A percentile compares a stretch with the other conserved stretches of the same genome.
phyloP scores from a whole-genome alignment of 2,329 filamentous ascomycete genomes.

The Penicillium decumbens region DNA sequence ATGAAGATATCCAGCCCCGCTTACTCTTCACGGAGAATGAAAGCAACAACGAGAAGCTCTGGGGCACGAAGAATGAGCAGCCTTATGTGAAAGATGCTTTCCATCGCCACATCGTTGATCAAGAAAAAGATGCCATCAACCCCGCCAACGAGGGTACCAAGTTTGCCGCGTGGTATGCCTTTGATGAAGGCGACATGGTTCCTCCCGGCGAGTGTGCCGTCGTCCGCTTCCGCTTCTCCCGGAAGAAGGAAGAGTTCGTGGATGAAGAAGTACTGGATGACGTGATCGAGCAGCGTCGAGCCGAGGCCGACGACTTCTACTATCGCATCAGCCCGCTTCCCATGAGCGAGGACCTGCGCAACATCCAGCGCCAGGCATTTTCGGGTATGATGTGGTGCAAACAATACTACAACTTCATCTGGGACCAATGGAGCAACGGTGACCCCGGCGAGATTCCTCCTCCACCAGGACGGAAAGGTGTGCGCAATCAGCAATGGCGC shows the following conservation, averaged over 20 bases:
- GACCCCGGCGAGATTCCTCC: slow-evolving; percentile 85
- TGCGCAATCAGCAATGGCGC: slow-evolving; percentile 87
- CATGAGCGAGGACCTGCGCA: slow-evolving; percentile 88
- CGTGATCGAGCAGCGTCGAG: slow-evolving; percentile 74
- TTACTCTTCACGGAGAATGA: slow-evolving; percentile 95
- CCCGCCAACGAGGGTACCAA: slow-evolving; percentile 78
- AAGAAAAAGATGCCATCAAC: slow-evolving; percentile 75
- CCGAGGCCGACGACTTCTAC: slow-evolving; percentile 97
- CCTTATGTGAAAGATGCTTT: slow-evolving; percentile 94
- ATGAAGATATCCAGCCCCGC: slow-evolving; percentile 77
- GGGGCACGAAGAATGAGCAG: slow-evolving; percentile 70
- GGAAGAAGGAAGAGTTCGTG: slow-evolving; percentile 68
- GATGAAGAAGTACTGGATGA: slow-evolving; percentile 93
- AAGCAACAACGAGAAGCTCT: slow-evolving; percentile 76
- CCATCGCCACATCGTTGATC: slow-evolving; percentile 78
- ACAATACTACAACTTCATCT: slow-evolving; percentile 93
- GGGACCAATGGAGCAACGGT: slow-evolving; percentile 96
- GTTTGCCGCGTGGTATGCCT: slow-evolving; percentile 83
- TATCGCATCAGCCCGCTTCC: slow-evolving; percentile 87
- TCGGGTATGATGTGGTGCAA: slow-evolving; percentile 99
- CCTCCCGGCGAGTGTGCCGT: slow-evolving; percentile 89
- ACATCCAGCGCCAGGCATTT: slow-evolving; percentile 91
- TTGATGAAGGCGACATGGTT: slow-evolving; percentile 84
- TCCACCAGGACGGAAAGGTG: slow-evolving; percentile 68
- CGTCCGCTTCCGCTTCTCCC: slow-evolving; percentile 83